Evolutionary conservation across 2,329 filamentous ascomycete species (phyloP), one percentile per base, ranked within the genome.

Genomic region (Chaetomiaceae sp.): DNA sequence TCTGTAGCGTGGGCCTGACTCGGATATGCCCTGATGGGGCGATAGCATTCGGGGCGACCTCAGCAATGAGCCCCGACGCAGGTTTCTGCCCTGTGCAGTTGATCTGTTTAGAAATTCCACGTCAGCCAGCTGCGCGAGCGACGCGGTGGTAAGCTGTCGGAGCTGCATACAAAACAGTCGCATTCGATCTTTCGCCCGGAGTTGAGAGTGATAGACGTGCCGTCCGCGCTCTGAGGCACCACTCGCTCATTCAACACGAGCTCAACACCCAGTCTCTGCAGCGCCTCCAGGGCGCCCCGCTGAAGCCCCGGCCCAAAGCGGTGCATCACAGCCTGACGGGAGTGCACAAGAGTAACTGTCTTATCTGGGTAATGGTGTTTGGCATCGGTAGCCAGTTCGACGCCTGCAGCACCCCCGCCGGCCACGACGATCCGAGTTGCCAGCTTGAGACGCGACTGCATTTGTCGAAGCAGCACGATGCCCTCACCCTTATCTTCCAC

Each of bases 401-500:
- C 74, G 1, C 80, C 80, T 0, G 79, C 79, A 1, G 80, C 77
- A 3, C 79, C 79, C 0, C 77, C 79, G 2, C 79, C 80, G 0
- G 77, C 68, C 0, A 79, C 68, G 2, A 76, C 72, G 6, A 78
- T 62, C 4, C 67, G 66, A 11, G 59, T 58, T 1, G 74, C 69
- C 0, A 57, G 53, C 33, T 65, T 64, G 40, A 81, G 71, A 3
- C 61, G 61, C 1, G 55, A 52, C 59, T 79, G 77, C 58, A 77
- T 68, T 2, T 57, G 57, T 35, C 61, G 62, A 30, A 81, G 51
- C n/a, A 67, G 63, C 40, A 58, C 54, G 17, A 73, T 62, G 0
- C 70, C 75, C 14, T 67, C 64, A 0, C 50, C 45, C 49, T 73
- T 76, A 4, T 66, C 62, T 4, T 68, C 62, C 0, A 60, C 62